Conservation (phyloP, 768 basidiomycete genomes). For the Boletus subcaerulescens region DNA sequence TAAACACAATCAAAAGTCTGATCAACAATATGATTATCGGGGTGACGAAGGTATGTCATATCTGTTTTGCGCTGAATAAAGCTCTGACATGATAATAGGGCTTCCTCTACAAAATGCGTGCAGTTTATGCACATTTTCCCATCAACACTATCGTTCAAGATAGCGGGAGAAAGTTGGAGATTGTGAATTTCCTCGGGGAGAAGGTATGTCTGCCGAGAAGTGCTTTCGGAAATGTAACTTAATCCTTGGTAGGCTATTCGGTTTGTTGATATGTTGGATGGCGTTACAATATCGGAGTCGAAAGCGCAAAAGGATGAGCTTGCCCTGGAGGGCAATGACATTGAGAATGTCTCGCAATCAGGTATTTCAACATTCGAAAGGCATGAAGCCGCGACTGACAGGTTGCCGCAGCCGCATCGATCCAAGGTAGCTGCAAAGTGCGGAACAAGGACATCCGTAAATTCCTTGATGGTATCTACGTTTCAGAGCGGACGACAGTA, state of each 20-base stretch:
- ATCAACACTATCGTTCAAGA: conserved; percentile 97
- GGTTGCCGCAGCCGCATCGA: conserved; percentile 71
- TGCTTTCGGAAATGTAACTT: background rate
- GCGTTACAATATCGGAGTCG: conserved; percentile 82
- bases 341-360: conserved; percentile 97
- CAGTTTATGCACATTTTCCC: conserved; percentile 99
- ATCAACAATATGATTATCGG: conserved; percentile 98
- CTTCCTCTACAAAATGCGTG: conserved; percentile 99
- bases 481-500: conserved; percentile 73
- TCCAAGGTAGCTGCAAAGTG: conserved; percentile 94
- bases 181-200: conserved; percentile 94
- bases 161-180: conserved; percentile 68
- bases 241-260: conserved; percentile 67
- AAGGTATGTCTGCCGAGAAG: conserved; percentile 53
- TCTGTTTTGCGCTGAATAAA: background rate
- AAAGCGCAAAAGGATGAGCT: conserved; percentile 94
- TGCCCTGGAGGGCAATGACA: conserved; percentile 91
- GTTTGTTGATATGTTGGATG: conserved; percentile 87
- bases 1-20: conserved; percentile 91
- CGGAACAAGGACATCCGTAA: conserved; percentile 99
- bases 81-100: conserved; percentile 50
- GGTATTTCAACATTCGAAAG: conserved; percentile 41
- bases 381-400: conserved; percentile 3
- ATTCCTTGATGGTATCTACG: conserved; percentile 94
- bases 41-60: conserved; percentile 76